Base-by-base conservation (phyloP, 352 stramenopile species). In the Blastocystis sp. region DNA sequence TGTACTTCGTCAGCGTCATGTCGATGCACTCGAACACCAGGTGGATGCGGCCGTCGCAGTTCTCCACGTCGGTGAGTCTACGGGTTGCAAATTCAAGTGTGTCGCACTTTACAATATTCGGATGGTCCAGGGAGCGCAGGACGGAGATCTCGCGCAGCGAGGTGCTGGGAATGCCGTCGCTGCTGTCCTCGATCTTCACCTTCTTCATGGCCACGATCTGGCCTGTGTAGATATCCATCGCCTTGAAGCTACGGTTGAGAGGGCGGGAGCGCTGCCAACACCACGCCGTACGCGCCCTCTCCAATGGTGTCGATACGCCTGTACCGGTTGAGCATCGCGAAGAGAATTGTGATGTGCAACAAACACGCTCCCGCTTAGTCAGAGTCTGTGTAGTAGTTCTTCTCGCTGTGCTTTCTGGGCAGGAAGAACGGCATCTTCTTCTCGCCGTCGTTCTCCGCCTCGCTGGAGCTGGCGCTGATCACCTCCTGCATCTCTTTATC, bases 121-220 rank as follows among this genome's bases (percentile, higher is more conserved):
- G 93, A 92, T 99, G 97, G 89, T 95, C 95, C 4, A 99, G 93
- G 91, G 98, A 95, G 43, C 95, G 93, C 59, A 99, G 91, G 59
- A 99, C 92, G 42, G 94, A 98, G 87, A 99, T 99, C 92, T 99
- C 97, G 60, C 97, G 93, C 70, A 99, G 91, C 17, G 97, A 96
- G 14, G 97, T 99, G 87, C 94, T 98, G 45, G 96, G 97, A 91
- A 99, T 98, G 63, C 97, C 97, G 90, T 99, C 97, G 91, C 98
- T 96, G 19, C 40, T 89, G 63, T 78, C 52, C n/a, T 87, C 84
- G 14, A 87, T 48, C 17, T 60, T 43, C 21, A 89, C 70, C 60
- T 87, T 79, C 57, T 89, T 89, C 60, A 89, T 71, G 10, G 84
- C 84, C 38, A 89, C 80, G 40, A 89, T 69, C 60, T 87, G 14